Evolutionary conservation across 805 yeast species (phyloP).

Genomic region (Wickerhamiella cacticola): DNA sequence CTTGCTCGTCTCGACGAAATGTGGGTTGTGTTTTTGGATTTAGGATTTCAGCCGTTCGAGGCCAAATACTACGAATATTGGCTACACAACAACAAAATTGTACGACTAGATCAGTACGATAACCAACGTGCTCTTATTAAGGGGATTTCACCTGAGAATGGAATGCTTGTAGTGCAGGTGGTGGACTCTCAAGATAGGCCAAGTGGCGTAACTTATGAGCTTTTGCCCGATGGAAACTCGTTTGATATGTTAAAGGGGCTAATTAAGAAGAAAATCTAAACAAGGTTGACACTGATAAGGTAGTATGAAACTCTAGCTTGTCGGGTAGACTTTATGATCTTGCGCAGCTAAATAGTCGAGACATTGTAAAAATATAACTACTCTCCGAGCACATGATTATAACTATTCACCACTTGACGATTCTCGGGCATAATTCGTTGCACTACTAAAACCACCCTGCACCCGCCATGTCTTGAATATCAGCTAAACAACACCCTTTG

Average conservation of each 20-base stretch:
- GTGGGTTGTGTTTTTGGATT: conserved; percentile 37
- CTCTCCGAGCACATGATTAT: no score
- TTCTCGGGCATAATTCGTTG: no score
- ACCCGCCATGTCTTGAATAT: no score
- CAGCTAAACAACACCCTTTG: not conserved
- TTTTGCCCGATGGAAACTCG: conserved; percentile 96
- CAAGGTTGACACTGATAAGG: not conserved
- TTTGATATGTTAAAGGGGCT: conserved; percentile 90
- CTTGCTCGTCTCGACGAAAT: conserved; percentile 54
- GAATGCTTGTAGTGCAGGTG: conserved; percentile 68
- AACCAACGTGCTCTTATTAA: conserved; percentile 48
- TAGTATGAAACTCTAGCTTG: not conserved
- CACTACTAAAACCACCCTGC: no score
- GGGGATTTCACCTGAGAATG: conserved; percentile 80
- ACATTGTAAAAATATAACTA: not conserved
- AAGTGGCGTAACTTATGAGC: conserved; percentile 47
- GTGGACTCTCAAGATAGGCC: conserved; percentile 35
- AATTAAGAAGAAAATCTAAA: conserved; percentile 45
- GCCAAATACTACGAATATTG: conserved; percentile 66
- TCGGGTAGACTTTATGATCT: no score
- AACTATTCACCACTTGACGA: no score
- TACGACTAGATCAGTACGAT: conserved; percentile 47
- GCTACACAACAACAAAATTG: conserved; percentile 71
- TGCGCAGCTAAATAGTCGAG: not conserved
- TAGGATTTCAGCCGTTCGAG: conserved; percentile 61